These are phyloP conservation scores for Ambrosia artemisiifolia DNA, from an alignment of 129 eudicot species.

Conservation along the genomic window DNA sequence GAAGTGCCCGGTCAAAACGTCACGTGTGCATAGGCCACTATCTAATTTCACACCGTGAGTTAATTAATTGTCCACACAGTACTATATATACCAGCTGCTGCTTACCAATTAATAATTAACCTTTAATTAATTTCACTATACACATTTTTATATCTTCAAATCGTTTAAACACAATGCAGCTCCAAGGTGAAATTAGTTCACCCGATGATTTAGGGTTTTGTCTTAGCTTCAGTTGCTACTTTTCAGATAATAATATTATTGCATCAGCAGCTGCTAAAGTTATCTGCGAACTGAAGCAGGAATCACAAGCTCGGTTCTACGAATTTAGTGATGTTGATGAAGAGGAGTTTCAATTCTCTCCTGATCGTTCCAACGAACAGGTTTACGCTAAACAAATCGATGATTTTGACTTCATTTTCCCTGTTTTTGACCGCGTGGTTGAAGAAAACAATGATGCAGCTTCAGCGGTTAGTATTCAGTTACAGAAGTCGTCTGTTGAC, in stretches of 20 bases:
- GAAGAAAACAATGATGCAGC: neutral
- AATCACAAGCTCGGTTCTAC: neutral
- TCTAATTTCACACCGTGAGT: too few species aligned
- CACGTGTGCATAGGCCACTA: too few species aligned
- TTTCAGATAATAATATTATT: slow-evolving; percentile 20
- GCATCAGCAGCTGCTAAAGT: slow-evolving; percentile 35
- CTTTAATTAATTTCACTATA: neutral
- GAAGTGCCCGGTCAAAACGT: too few species aligned
- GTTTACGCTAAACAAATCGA: slow-evolving; percentile 1
- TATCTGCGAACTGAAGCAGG: slow-evolving; percentile 11
- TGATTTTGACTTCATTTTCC: neutral
- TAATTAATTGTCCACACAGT: neutral
- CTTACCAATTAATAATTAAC: neutral
- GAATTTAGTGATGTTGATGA: slow-evolving; percentile 12
- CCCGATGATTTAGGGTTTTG: slow-evolving; percentile 17
- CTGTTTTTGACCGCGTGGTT: neutral
- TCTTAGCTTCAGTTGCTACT: slow-evolving; percentile 46
- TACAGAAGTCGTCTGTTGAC: slow-evolving; percentile 26
- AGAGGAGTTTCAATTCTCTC: slow-evolving; percentile 43
- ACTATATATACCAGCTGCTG: neutral
- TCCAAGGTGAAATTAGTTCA: neutral
- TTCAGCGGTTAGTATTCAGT: slow-evolving; percentile 14
- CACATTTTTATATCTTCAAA: neutral
- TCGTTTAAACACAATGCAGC: neutral
- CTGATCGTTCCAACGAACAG: slow-evolving; percentile 16